phyloP scores from a whole-genome alignment of 768 basidiomycete species.

The Lactarius tabidus region DNA sequence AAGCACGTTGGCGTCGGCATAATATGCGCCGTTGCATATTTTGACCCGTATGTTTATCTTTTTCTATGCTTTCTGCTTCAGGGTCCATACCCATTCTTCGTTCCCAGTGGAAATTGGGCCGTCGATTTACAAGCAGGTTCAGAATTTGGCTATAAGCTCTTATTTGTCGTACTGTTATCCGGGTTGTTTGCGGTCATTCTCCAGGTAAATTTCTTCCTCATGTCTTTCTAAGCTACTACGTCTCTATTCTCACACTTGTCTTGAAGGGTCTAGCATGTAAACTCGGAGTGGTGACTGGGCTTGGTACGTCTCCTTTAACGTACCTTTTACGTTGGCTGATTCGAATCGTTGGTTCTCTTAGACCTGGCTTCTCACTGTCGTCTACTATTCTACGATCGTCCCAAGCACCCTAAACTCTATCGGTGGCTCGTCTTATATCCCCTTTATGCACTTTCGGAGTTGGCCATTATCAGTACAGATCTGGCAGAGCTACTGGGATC shows the following conservation, averaged over 20 bases:
- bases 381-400: slow-evolving; percentile 43
- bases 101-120: slow-evolving; percentile 75
- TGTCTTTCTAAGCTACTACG: not conserved
- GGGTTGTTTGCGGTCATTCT: slow-evolving; percentile 80
- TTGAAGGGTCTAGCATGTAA: slow-evolving; percentile 67
- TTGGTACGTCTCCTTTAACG: slow-evolving; percentile 45
- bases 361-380: slow-evolving; percentile 50
- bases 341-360: slow-evolving; percentile 13
- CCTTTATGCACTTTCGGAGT: slow-evolving; percentile 42
- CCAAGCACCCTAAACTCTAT: slow-evolving; percentile 36
- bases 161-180: slow-evolving; percentile 75
- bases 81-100: not conserved
- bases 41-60: slow-evolving; percentile 64
- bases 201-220: slow-evolving; percentile 47
- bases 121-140: slow-evolving; percentile 88
- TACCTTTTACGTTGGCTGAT: not conserved
- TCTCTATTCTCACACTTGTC: slow-evolving; percentile 4
- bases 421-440: slow-evolving; percentile 44
- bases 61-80: slow-evolving; percentile 2
- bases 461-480: slow-evolving; percentile 55
- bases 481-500: slow-evolving; percentile 58
- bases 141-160: slow-evolving; percentile 74
- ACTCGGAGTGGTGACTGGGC: slow-evolving; percentile 78
- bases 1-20: slow-evolving; percentile 81
- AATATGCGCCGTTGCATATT: slow-evolving; percentile 84